phyloP scores from a whole-genome alignment of 495 filamentous ascomycete species.

The Articulospora tetracladia region DNA sequence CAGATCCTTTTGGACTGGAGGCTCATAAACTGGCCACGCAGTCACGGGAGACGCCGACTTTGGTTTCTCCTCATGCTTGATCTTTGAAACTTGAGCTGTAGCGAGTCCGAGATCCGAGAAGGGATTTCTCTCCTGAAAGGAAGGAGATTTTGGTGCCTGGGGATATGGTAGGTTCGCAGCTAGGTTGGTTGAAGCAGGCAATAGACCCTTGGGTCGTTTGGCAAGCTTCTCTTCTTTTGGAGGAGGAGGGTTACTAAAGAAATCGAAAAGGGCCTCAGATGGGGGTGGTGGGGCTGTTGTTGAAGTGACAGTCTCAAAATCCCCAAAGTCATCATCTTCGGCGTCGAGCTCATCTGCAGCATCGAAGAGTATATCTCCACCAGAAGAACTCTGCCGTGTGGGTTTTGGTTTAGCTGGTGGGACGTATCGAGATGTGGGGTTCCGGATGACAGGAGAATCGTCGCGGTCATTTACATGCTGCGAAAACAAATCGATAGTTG shows the following conservation, averaged over 20 bases:
- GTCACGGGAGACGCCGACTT: constrained; percentile 38
- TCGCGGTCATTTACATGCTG: constrained; percentile 4
- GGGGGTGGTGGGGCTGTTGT: constrained; percentile 1
- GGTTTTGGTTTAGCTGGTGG: constrained; percentile 4
- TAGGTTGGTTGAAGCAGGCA: constrained; percentile 11
- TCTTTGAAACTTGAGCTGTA: constrained; percentile 31
- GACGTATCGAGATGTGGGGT: not conserved
- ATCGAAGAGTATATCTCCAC: constrained; percentile 42
- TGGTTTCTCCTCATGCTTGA: constrained; percentile 26
- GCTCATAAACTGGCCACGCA: constrained; percentile 38
- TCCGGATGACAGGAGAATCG: constrained; percentile 1
- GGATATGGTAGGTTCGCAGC: constrained; percentile 29
- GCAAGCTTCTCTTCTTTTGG: constrained; percentile 2
- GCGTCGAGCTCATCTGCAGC: constrained; percentile 36
- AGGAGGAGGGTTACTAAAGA: constrained; percentile 17
- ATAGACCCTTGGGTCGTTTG: constrained; percentile 9
- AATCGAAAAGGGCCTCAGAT: constrained; percentile 13
- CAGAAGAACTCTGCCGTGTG: constrained; percentile 12
- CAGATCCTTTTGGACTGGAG: constrained; percentile 19
- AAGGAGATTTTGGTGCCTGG: constrained; percentile 45
- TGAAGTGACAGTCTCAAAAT: constrained; percentile 55
- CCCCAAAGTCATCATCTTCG: constrained; percentile 65
- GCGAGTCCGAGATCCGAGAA: constrained; percentile 38
- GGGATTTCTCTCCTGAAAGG: constrained; percentile 46
- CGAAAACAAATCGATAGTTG: constrained; percentile 21